Evolutionary conservation across 208 protist genomes (phyloP), one percentile per base, ranked within the genome.

Genomic region (Trypanosoma mega): DNA sequence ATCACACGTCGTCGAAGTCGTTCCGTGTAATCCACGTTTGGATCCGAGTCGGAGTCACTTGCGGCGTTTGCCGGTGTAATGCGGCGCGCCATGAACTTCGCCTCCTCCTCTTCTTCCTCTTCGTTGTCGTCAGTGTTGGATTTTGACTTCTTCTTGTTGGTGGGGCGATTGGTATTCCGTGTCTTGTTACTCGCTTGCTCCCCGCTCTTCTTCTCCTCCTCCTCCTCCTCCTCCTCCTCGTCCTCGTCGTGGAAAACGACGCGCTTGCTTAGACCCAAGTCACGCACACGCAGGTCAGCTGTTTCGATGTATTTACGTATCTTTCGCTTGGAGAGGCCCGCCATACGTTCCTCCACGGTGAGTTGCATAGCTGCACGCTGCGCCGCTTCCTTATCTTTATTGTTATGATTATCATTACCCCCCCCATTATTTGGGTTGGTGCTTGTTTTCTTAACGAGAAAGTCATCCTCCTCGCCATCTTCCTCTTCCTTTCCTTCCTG

Each of bases 291-390:
- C 23, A 96, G 58, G 48, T 96, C 86, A 3, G 86, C 74, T 9
- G 66, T 87, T 50, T 96, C 82, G 65, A 96, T 74, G 50, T 79
- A 82, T 55, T 78, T 82, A 0, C 82, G 71, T n/a, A 76, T 61
- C 74, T 93, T 96, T 31, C 77, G 76, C 68, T 93, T 96, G 12
- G 89, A 96, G 27, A 96, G 73, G 33, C 89, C 89, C 2, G 89
- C 85, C n/a, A 96, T 64, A 29, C 89, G 85, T 71, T 96, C 89
- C 3, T 89, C 76, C 6, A 68, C 57, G 8, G 76, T 92, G 3
- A 96, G 62, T 44, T 77, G 65, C 30, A 77, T 69, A 2, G 4
- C 29, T n/a, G 50, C 39, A 16, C 47, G 20, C 20, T 54, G 44
- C 5, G 39, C 30, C n/a, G 9, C 48, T 12, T 33, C 23, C 24